A percentile compares a stretch with the other conserved stretches of the same genome.
These are phyloP conservation scores for Achlya hypogyna DNA, from an alignment of 352 stramenopile species.

Conservation along the genomic window DNA sequence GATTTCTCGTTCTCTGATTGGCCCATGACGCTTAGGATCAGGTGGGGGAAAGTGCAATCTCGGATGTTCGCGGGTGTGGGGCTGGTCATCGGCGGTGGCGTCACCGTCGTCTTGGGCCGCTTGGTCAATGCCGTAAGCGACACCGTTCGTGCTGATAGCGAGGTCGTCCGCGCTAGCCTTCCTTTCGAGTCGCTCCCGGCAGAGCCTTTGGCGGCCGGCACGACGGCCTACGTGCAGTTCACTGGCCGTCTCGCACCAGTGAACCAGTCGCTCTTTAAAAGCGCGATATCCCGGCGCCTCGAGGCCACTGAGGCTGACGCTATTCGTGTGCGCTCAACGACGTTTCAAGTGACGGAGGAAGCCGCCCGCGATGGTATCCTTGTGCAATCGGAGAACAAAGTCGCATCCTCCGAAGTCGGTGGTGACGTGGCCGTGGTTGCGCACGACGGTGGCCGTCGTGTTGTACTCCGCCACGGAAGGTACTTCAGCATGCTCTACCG, in stretches of 20 bases:
- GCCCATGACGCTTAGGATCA: too few relatives aligned
- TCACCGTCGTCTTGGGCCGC: too few relatives aligned
- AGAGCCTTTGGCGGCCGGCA: background rate
- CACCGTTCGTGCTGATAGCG: too few relatives aligned
- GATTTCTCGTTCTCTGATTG: too few relatives aligned
- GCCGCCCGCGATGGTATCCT: background rate
- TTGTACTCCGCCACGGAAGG: background rate
- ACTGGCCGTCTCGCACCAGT: background rate
- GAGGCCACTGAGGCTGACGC: background rate
- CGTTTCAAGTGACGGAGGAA: conserved; percentile 10
- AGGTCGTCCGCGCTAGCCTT: background rate
- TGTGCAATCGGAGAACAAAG: conserved; percentile 1
- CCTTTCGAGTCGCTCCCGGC: background rate
- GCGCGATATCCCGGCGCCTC: background rate
- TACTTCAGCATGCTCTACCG: conserved; percentile 13
- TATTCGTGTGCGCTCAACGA: conserved; percentile 2
- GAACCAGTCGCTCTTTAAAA: conserved; percentile 11
- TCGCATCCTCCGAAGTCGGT: conserved; percentile 5
- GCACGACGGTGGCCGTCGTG: background rate
- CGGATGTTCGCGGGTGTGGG: too few relatives aligned
- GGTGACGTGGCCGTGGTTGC: conserved; percentile 10
- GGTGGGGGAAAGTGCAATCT: too few relatives aligned
- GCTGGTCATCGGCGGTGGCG: too few relatives aligned
- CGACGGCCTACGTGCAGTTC: conserved; percentile 11
- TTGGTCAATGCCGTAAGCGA: too few relatives aligned